phyloP scores from a whole-genome alignment of 2,329 filamentous ascomycete species.

The Aspergillus sp. region DNA sequence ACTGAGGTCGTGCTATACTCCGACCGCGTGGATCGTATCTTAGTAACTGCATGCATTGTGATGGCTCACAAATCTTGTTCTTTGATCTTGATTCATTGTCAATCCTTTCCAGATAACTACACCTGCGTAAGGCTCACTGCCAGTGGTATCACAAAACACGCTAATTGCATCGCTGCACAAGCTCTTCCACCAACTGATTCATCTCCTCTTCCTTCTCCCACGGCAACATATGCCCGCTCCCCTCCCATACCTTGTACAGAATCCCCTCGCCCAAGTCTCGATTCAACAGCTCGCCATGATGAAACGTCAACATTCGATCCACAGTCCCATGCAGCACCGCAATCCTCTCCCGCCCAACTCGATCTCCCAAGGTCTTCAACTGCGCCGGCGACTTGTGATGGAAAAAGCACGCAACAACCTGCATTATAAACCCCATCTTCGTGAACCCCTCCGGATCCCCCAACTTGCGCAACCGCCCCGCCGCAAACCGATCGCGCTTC shows the following conservation, averaged over 20 bases:
- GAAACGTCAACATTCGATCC: constrained; percentile 75
- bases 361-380: constrained; percentile 64
- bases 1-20: neutral
- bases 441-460: constrained; percentile 61
- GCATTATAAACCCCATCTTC: constrained; percentile 68
- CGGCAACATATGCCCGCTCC: constrained; percentile 71
- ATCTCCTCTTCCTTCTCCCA: constrained; percentile 71
- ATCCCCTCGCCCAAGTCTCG: constrained; percentile 62
- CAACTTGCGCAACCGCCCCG: constrained; percentile 74
- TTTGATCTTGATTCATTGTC: neutral
- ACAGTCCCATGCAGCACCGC: constrained; percentile 72
- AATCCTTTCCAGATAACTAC: neutral
- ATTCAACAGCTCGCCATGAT: constrained; percentile 68
- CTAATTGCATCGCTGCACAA: constrained; percentile 44
- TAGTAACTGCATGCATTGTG: neutral
- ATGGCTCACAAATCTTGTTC: neutral
- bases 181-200: constrained; percentile 61
- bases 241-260: constrained; percentile 61
- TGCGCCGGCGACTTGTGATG: constrained; percentile 72
- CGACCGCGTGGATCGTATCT: neutral
- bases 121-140: neutral
- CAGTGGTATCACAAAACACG: neutral
- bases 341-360: constrained; percentile 71
- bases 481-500: constrained; percentile 80
- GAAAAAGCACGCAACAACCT: constrained; percentile 76